Conservation (phyloP, 2,329 filamentous ascomycete species). For the Zasmidium angulare region DNA sequence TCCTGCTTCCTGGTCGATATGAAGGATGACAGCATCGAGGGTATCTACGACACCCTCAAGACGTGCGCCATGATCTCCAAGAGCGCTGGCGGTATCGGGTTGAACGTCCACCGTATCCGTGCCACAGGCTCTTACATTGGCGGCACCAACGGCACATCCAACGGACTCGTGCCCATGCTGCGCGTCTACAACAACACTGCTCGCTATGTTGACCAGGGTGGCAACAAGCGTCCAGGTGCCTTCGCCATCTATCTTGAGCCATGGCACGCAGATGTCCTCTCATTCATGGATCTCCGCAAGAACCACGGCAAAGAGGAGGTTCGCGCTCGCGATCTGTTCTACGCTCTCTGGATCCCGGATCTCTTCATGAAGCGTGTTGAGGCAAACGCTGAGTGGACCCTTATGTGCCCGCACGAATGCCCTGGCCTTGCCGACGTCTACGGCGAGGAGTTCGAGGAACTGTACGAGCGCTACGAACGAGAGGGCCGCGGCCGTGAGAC, state of each 20-base stretch:
- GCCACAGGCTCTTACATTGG: constrained; percentile 97
- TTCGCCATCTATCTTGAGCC: constrained; percentile 99
- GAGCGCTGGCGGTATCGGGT: constrained; percentile 95
- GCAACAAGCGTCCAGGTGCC: constrained; percentile 97
- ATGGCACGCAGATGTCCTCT: constrained; percentile 96
- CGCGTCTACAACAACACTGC: constrained; percentile 99
- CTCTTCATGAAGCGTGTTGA: constrained; percentile 99
- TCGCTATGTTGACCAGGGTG: constrained; percentile 96
- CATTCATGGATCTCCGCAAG: constrained; percentile 97
- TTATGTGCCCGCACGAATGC: constrained; percentile 97
- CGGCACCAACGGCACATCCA: constrained; percentile 96
- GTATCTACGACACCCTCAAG: constrained; percentile 98
- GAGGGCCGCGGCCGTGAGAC: constrained; percentile 86
- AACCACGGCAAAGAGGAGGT: constrained; percentile 99
- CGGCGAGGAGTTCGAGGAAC: constrained; percentile 91
- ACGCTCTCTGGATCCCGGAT: constrained; percentile 97
- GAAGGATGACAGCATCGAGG: constrained; percentile 99
- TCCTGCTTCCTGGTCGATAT: constrained; percentile 99
- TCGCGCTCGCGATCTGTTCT: constrained; percentile 94
- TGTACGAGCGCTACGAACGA: constrained; percentile 87
- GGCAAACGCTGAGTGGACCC: constrained; percentile 92
- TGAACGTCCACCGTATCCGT: constrained; percentile 95
- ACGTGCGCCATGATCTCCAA: constrained; percentile 99
- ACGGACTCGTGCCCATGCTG: constrained; percentile 96
- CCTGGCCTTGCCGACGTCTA: constrained; percentile 94